Conservation (phyloP, 805 yeast genomes). For the Groenewaldozyma salmanticensis region DNA sequence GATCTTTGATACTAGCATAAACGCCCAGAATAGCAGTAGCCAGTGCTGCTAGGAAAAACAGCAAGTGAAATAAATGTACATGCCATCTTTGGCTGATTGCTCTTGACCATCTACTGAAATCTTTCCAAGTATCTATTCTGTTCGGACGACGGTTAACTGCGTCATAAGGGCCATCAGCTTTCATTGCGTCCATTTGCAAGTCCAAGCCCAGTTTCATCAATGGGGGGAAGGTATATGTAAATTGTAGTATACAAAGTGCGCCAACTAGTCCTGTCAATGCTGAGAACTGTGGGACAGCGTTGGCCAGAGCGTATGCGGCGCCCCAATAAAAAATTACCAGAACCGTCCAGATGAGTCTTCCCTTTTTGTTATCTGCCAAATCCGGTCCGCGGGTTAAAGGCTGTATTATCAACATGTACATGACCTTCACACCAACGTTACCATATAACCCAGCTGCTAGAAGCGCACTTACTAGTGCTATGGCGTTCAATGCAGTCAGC, state of each 20-base stretch:
- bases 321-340: conserved; percentile 36
- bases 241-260: conserved; percentile 37
- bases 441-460: conserved; percentile 39
- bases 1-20: conserved; percentile 19
- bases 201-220: conserved; percentile 18
- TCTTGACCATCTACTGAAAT: conserved; percentile 29
- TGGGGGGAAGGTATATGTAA: conserved; percentile 38
- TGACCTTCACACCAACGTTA: conserved; percentile 38
- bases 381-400: conserved; percentile 26
- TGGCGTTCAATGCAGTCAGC: conserved; percentile 32
- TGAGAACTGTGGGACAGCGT: conserved; percentile 36
- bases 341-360: conserved; percentile 30
- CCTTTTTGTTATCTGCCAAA: conserved; percentile 27
- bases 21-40: conserved; percentile 25
- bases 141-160: conserved; percentile 14
- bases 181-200: conserved; percentile 22
- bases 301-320: conserved; percentile 34
- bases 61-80: conserved; percentile 17
- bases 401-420: conserved; percentile 33
- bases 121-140: conserved; percentile 25
- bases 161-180: conserved; percentile 22
- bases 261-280: conserved; percentile 33
- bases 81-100: conserved; percentile 20
- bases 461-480: conserved; percentile 31
- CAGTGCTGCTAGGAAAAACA: conserved; percentile 25